A percentile compares a stretch with the other conserved stretches of the same genome.
phyloP scores from a whole-genome alignment of 805 yeast species.

The Scheffersomyces coipomensis region DNA sequence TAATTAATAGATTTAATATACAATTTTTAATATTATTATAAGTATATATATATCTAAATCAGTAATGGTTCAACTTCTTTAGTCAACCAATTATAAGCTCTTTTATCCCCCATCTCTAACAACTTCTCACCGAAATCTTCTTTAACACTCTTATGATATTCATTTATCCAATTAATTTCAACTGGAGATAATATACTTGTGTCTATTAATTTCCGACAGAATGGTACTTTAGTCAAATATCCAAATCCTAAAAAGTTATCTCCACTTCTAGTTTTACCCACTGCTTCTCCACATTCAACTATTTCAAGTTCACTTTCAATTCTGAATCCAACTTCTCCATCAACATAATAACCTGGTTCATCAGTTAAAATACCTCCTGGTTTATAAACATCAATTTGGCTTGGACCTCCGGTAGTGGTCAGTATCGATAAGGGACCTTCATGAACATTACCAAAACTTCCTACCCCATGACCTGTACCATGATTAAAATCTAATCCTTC shows the following conservation, averaged over 20 bases:
- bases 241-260: conserved; percentile 32
- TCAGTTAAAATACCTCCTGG: conserved; percentile 78
- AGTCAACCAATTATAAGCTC: conserved; percentile 68
- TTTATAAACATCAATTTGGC: conserved; percentile 37
- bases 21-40: neutral
- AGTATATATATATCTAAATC: neutral
- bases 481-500: conserved; percentile 86
- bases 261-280: conserved; percentile 33
- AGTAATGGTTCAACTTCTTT: conserved; percentile 56
- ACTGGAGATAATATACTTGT: conserved; percentile 20
- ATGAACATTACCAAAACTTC: conserved; percentile 86
- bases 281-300: conserved; percentile 41
- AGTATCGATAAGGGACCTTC: conserved; percentile 92
- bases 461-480: conserved; percentile 99
- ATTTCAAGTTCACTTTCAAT: conserved; percentile 79
- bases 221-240: conserved; percentile 44
- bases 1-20: no score
- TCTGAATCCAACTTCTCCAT: conserved; percentile 86
- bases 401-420: conserved; percentile 49
- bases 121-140: conserved; percentile 37
- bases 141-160: conserved; percentile 31
- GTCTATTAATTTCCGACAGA: conserved; percentile 35
- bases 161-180: conserved; percentile 40
- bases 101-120: conserved; percentile 52
- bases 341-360: conserved; percentile 94